These are phyloP conservation scores for Westerdykella aurantiaca DNA, from an alignment of 2,329 filamentous ascomycete species.

Conservation along the genomic window DNA sequence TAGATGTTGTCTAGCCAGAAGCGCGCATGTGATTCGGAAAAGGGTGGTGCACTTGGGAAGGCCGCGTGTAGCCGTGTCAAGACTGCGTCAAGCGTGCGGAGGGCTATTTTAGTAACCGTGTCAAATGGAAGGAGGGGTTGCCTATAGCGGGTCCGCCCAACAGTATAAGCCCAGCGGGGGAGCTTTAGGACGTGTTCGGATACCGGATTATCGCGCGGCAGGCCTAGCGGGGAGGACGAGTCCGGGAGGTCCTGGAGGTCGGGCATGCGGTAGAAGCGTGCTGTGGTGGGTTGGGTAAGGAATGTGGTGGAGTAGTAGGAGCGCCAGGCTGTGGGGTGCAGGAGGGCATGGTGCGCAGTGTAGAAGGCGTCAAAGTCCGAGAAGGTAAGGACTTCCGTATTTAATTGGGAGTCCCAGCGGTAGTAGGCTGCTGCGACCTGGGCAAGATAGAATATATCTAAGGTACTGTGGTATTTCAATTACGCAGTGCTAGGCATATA, in stretches of 20 bases:
- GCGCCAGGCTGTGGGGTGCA: slow-evolving; percentile 8
- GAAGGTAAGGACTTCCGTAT: slow-evolving; percentile 4
- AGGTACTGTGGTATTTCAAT: slow-evolving; percentile 8
- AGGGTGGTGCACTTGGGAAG: slow-evolving; percentile 5
- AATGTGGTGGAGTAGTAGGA: slow-evolving; percentile 9
- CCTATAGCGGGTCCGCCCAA: slow-evolving; percentile 5
- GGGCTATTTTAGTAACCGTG: slow-evolving; percentile 9
- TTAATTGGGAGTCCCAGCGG: slow-evolving; percentile 5
- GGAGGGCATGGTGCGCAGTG: slow-evolving; percentile 6
- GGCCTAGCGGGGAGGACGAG: slow-evolving; percentile 6
- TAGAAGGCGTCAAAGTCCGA: slow-evolving; percentile 9
- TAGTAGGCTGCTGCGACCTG: slow-evolving; percentile 9
- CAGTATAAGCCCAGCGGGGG: slow-evolving; percentile 9
- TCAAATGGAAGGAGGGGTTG: slow-evolving; percentile 7
- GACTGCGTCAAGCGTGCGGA: slow-evolving; percentile 7
- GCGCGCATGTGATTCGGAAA: slow-evolving; percentile 8
- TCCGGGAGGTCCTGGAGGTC: slow-evolving; percentile 8
- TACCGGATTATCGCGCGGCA: slow-evolving; percentile 6
- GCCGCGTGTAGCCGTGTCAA: slow-evolving; percentile 8
- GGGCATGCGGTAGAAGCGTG: slow-evolving; percentile 10
- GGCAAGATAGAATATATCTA: slow-evolving; percentile 9
- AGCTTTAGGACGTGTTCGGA: slow-evolving; percentile 8
- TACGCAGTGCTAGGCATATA: slow-evolving; percentile 7
- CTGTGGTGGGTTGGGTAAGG: slow-evolving; percentile 8
- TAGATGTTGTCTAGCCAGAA: slow-evolving; percentile 7